Conservation (phyloP, 805 yeast genomes). For the Scheffersomyces ergatensis region DNA sequence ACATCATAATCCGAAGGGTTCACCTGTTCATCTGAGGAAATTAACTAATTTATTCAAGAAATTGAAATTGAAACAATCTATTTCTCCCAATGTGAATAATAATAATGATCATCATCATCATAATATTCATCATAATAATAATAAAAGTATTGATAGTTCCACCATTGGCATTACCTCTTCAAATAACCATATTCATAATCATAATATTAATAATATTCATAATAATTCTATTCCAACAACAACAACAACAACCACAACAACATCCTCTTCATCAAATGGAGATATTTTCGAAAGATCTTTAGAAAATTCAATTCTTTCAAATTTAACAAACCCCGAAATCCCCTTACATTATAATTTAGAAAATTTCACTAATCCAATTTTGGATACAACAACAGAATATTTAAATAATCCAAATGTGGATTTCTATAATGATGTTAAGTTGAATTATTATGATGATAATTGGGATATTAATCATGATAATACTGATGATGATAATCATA, state of each 20-base stretch:
- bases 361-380: conserved; percentile 27
- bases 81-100: no score
- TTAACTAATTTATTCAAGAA: no score
- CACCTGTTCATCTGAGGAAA: no score
- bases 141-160: no score
- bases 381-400: conserved; percentile 30
- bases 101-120: no score
- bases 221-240: background rate
- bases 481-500: background rate
- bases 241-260: conserved; percentile 1
- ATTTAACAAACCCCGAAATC: conserved; percentile 7
- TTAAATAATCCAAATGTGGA: conserved; percentile 24
- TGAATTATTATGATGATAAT: conserved; percentile 10
- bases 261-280: conserved; percentile 3
- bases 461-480: conserved; percentile 1
- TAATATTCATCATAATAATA: no score
- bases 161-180: background rate
- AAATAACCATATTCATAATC: background rate
- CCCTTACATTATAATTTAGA: conserved; percentile 26
- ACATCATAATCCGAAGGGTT: no score
- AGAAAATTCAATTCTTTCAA: conserved; percentile 1
- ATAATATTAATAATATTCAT: background rate
- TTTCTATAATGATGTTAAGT: conserved; percentile 16
- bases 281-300: conserved; percentile 13
- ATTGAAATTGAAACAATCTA: no score